Percentiles rank a stretch among this genome's conserved stretches.
phyloP scores from a whole-genome alignment of 2,329 filamentous ascomycete species.

The Cladosporium sp. region DNA sequence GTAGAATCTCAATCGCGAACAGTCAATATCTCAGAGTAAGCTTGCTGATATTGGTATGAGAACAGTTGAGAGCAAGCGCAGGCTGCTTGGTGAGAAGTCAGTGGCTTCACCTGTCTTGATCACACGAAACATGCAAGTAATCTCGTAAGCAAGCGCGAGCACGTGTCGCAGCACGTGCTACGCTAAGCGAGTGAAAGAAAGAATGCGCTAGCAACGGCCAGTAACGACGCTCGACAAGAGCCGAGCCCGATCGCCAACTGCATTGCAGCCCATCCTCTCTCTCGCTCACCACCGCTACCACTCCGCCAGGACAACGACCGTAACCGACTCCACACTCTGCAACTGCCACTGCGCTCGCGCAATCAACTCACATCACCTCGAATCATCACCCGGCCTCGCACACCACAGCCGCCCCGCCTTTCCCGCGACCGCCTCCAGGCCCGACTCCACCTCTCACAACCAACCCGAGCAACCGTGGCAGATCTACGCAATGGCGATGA shows the following conservation, averaged over 20 bases:
- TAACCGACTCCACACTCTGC: background rate
- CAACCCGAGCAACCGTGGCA: constrained; percentile 42
- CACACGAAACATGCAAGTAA: background rate
- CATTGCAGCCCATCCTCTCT: background rate
- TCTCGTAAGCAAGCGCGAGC: background rate
- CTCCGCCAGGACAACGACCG: background rate
- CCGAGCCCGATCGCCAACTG: background rate
- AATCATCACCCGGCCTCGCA: background rate
- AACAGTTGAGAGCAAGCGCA: too few relatives aligned
- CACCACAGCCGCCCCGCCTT: background rate
- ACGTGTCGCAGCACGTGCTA: background rate
- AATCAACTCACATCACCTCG: background rate
- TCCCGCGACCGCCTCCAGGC: constrained; percentile 1
- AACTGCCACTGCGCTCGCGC: background rate
- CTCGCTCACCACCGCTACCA: background rate
- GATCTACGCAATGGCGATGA: constrained; percentile 60
- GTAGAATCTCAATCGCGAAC: too few relatives aligned
- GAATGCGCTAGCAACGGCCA: background rate
- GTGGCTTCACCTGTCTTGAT: too few relatives aligned
- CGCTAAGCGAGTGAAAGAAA: background rate
- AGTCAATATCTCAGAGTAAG: too few relatives aligned
- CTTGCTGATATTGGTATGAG: too few relatives aligned
- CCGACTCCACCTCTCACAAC: background rate
- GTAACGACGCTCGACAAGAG: background rate
- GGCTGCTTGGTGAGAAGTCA: too few relatives aligned